Evolutionary conservation across 2,329 filamentous ascomycete genomes (phyloP), one percentile per base, ranked within the genome.

Genomic region (Talaromyces sp.): DNA sequence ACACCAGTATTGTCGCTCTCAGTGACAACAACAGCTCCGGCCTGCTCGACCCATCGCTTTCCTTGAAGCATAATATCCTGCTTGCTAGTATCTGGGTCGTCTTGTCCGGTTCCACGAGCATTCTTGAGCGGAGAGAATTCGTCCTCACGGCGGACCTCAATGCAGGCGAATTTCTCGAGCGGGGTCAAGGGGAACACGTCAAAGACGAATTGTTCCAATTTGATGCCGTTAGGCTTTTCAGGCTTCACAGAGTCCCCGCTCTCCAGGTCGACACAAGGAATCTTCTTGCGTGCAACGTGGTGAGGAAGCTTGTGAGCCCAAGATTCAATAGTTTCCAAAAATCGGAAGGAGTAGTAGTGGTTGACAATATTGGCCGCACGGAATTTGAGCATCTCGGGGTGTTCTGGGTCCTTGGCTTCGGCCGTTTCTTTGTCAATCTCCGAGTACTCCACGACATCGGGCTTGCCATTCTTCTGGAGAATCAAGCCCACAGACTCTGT

Each of bases 51-150:
- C 93, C 95, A 99, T 72, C 91, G 88, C 79, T 88, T 87, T 52
- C 95, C 95, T 81, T 98, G 95, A 54, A 84, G 82, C 88, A 97
- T 90, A 75, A 98, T 96, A 76, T 98, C 92, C 69, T 83, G 84
- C 81, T 89, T 92, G 84, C 93, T 97, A 60, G 95, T 99, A 71
- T 97, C 93, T 11, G 92, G 91, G 77, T 97, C 92, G 75, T 99
- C 95, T 81, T 97, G 91, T 37, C 91, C 92, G 47, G 91, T 93
- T 63, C 93, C 92, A 68, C 83, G 85, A 11, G 87, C 87, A 75
- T 99, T 99, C 88, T 99, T 99, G 70, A 99, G 83, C 4, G 95
- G 95, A 33, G 93, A 97, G 82, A 99, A 99, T 81, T 99, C 95
- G 71, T 99, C 95, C 82, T 97, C 93, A 67, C 95, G 92, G 78